Base-by-base conservation (phyloP, 805 yeast genomes). In the Kodamaea hsintzibuensis region DNA sequence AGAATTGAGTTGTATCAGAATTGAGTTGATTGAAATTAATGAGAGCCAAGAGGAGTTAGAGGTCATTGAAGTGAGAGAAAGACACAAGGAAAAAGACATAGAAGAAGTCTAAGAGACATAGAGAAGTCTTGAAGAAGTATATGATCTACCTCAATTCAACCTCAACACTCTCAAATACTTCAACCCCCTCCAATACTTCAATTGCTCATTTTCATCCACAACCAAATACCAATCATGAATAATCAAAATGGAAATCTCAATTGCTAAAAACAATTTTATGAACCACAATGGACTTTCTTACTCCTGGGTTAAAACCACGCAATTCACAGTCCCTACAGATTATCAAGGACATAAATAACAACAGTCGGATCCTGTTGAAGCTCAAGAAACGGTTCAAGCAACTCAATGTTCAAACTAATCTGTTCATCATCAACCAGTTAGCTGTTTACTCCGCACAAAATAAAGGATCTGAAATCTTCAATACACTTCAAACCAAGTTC, bases 291-390 rank as follows among this genome's bases (percentile, higher is more conserved):
- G 66, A 64, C 59, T 57, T 65, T 43, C 33, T 65, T 27, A 52
- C 61, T 12, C 61, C 61, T 6, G 61, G 64, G 30, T 46, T 66
- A 55, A 25, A 63, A 63, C 53, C 54, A 17, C 30, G 55, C 53
- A 50, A 55, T 37, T 47, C 61, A 27, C 51, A 60, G 53, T 44
- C 59, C 16, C 30, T 59, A 2, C 44, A 49, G 30, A 50, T 55
- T 13, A 42, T 55, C 9, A 52, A 52, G 10, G 55, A 60, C 50
- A 60, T 66, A 55, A 67, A 69, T 51, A 60, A 60, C 52, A 67
- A 70, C 52, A 75, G 74, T 54, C 62, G 70, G 3, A 68, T 71
- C 14, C 63, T 75, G 10, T 52, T 66, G 14, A 57, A 59, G 18
- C 52, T 73, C 22, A 56, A 63, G 39, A 55, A 59, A 19, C 59